Evolutionary conservation across 768 basidiomycete genomes (phyloP), one percentile per base, ranked within the genome.

Genomic region (Lyophyllum semitale): DNA sequence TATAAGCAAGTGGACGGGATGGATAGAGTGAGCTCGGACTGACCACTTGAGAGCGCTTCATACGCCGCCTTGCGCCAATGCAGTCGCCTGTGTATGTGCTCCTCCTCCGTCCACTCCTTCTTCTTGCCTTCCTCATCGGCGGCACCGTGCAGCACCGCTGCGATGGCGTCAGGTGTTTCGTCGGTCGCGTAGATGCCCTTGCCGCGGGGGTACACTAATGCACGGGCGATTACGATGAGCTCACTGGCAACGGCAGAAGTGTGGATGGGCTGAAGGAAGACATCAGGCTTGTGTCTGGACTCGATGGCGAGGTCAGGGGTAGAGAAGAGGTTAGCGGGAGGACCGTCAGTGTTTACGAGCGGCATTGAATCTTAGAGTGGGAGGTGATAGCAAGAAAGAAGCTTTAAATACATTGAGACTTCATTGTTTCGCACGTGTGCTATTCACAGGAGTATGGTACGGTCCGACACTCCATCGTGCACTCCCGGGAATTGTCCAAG

Each of bases 121-220:
- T 63, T 55, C 40, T 67, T 62, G 13, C 50, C 65, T 25, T 57
- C 59, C 11, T 60, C 64, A n/a, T 66, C 71, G 32, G 65, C 63
- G 1, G 74, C 75, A 47, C 71, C 68, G n/a, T 69, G 61, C 8
- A 82, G 63, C 23, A 74, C 68, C 2, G 66, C 70, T 30, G 71
- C 72, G 38, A 80, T 76, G 11, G 62, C 73, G 22, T 77, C 71
- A n/a, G 77, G 74, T 17, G 77, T 70, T 58, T 83, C 80, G 57
- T 83, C 81, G 8, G 81, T 82, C 11, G 81, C 81, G 50, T 82
- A 82, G 27, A 82, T 77, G 4, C 80, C 81, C 65, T 75, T 80
- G 29, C 79, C 80, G 17, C 72, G 73, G 25, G 78, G 76, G 59
- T 76, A 67, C 3, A 83, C 80, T 23, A 82, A 63, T 7, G 75